Evolutionary conservation across 257 asterid genomes (phyloP).

Genomic region (Jasminum sambac): DNA sequence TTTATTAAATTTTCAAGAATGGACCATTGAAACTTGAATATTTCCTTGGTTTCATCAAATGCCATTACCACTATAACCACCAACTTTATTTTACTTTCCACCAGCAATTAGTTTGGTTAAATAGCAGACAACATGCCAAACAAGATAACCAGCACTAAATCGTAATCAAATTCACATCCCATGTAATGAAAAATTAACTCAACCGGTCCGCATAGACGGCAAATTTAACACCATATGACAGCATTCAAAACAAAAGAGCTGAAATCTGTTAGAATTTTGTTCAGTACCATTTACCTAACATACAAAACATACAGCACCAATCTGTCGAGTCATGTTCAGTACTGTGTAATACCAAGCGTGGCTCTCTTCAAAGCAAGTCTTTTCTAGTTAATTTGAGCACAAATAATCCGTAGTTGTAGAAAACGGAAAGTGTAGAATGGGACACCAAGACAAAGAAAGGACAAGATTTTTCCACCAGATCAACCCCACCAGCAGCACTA

Average conservation of each 20-base stretch:
- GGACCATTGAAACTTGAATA: slow-evolving; percentile 13
- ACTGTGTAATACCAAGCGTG: not conserved
- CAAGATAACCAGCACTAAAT: not conserved
- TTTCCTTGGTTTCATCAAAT: not conserved
- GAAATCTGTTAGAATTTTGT: not conserved
- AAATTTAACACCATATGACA: not conserved
- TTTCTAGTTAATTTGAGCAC: slow-evolving; percentile 12
- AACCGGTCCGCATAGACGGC: not conserved
- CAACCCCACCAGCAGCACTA: slow-evolving; percentile 25
- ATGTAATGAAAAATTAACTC: not conserved
- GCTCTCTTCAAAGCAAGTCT: not conserved
- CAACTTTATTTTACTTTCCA: not conserved
- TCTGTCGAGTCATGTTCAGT: not conserved
- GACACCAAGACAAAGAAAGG: not conserved
- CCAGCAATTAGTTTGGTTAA: not conserved
- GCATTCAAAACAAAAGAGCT: not conserved
- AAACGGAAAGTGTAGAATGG: slow-evolving; percentile 2
- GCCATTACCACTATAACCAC: slow-evolving; percentile 11
- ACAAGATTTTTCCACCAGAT: slow-evolving; percentile 30
- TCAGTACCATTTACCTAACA: no score
- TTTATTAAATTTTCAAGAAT: slow-evolving; percentile 9
- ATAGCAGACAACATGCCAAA: not conserved
- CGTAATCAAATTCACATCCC: not conserved
- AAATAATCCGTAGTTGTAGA: not conserved
- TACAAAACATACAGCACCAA: not conserved